Evolutionary conservation across 139 green algal genomes (phyloP).

Genomic region (Haematococcus sp.): DNA sequence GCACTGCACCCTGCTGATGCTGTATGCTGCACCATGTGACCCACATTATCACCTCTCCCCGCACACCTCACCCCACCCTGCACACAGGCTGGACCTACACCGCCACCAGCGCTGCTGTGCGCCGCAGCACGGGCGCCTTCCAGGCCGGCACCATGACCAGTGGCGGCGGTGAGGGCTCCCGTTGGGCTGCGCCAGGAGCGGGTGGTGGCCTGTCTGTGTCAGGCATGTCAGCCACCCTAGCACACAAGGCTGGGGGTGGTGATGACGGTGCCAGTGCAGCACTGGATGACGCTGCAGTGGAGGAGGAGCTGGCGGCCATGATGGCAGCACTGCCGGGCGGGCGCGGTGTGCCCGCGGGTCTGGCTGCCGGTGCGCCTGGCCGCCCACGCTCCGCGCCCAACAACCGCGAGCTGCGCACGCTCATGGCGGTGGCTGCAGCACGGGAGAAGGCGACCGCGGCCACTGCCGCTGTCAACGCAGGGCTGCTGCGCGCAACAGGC

Average conservation of each 20-base stretch:
- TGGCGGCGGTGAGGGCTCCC: not conserved
- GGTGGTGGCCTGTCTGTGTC: not conserved
- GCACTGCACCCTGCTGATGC: no score
- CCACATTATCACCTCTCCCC: no score
- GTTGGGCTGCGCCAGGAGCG: not conserved
- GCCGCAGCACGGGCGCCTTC: not conserved
- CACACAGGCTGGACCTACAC: conserved; percentile 23
- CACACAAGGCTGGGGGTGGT: not conserved
- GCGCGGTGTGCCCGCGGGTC: no score
- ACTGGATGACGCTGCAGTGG: not conserved
- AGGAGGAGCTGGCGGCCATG: not conserved
- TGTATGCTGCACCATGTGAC: no score
- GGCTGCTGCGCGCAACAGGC: not conserved
- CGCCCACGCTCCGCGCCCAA: not conserved
- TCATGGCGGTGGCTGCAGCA: not conserved
- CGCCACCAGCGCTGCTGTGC: conserved; percentile 3
- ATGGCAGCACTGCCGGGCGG: not conserved
- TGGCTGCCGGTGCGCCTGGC: not conserved
- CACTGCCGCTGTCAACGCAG: not conserved
- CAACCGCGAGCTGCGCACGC: not conserved
- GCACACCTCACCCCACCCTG: not conserved
- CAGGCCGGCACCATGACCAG: not conserved
- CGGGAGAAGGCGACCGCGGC: not conserved
- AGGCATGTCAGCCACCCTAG: not conserved
- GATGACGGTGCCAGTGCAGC: not conserved